Conservation (phyloP, 371 early-diverging fungal genomes). For the Rhizopus sp. region DNA sequence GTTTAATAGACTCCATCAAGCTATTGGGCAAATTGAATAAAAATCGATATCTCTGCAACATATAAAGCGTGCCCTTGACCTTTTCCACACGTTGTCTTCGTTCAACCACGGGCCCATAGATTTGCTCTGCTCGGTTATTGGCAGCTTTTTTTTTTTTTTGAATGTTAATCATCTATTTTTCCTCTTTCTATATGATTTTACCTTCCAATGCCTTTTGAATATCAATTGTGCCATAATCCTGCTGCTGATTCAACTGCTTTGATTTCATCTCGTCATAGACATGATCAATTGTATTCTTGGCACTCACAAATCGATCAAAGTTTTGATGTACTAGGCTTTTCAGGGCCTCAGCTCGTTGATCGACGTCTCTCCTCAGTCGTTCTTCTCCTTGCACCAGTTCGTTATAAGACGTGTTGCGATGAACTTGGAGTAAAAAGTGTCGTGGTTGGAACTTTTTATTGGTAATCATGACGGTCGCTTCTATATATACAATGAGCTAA, state of each 20-base stretch:
- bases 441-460: constrained; percentile 81
- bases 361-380: constrained; percentile 69
- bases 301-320: constrained; percentile 95
- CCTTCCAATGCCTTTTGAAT: constrained; percentile 40
- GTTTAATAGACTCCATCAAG: constrained; percentile 77
- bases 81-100: constrained; percentile 85
- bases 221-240: constrained; percentile 77
- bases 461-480: constrained; percentile 47
- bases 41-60: constrained; percentile 91
- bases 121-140: constrained; percentile 69
- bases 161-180: not conserved
- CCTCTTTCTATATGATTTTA: constrained; percentile 9
- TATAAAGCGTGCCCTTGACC: constrained; percentile 85
- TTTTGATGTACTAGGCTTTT: constrained; percentile 90
- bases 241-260: constrained; percentile 75
- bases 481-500: constrained; percentile 19
- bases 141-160: constrained; percentile 57
- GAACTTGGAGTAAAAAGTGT: constrained; percentile 81
- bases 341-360: constrained; percentile 83
- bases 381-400: constrained; percentile 80
- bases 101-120: constrained; percentile 90
- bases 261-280: constrained; percentile 90
- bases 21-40: constrained; percentile 93
- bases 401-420: constrained; percentile 78
- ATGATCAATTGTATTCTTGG: constrained; percentile 93